Base-by-base conservation (phyloP, 2,329 filamentous ascomycete genomes). In the Thelonectria rubi region DNA sequence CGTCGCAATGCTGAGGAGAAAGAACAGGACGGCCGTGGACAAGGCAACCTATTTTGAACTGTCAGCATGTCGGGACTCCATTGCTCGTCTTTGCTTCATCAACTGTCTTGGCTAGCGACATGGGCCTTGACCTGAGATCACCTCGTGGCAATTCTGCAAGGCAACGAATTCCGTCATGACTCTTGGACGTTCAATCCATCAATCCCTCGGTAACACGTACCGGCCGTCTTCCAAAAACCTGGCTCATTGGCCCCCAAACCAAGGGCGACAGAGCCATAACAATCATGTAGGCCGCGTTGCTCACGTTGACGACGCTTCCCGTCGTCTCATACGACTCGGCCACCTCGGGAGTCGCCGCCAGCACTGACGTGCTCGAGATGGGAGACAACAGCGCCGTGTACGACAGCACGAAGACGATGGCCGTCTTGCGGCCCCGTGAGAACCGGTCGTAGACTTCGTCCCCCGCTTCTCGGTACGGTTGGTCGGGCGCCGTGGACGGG, bases 321-420 rank as follows among this genome's bases (percentile, higher is more conserved):
- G 85, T 90, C 0, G 89, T 92, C 40, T 80, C 65, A 72, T 86
- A 92, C 8, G 86, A 87, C 4, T 73, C 74, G 2, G 90, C 90
- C 5, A 94, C 88, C 74, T 94, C 91, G 1, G 91, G 91, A 1
- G 90, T 86, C 2, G 91, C 91, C 1, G 90, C 84, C 12, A 94
- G 77, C 9, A 94, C 86, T 1, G 89, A 88, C 0, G 91, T 94
- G 40, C 88, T 91, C 12, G 88, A 90, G 21, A 92, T 85, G 0
- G 92, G 92, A 1, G 91, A 88, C 46, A 94, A 80, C 65, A 94
- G 92, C 24, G 89, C 87, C 76, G 90, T 93, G 72, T 89, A 91
- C 0, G 90, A 89, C 54, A 94, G 77, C 6, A 93, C 83, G 10
- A 81, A 79, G 15, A 93, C 88, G 54, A 94, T 91, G 63, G 87